phyloP scores from a whole-genome alignment of 306 rosid species.

The Glycine tomentella region DNA sequence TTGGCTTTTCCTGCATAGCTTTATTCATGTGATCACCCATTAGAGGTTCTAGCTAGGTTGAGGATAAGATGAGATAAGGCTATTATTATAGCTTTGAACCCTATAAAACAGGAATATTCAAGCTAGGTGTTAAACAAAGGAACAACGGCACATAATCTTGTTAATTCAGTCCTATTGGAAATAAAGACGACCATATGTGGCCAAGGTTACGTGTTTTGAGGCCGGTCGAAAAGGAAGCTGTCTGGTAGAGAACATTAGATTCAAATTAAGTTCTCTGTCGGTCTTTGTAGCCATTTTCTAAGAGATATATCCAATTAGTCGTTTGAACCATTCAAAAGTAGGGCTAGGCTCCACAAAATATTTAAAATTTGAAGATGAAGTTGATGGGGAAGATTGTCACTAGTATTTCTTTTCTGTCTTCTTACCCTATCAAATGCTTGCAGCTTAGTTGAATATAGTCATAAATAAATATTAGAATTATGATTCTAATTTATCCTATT shows the following conservation, averaged over 20 bases:
- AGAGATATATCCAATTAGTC: not conserved
- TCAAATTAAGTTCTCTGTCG: not conserved
- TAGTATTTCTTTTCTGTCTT: too few relatives aligned
- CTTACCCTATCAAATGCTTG: not conserved
- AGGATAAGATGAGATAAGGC: constrained; percentile 6
- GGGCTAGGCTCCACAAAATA: not conserved
- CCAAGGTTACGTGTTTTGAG: constrained; percentile 27
- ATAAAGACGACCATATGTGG: constrained; percentile 41
- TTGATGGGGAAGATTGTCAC: not conserved
- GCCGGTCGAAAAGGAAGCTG: constrained; percentile 48
- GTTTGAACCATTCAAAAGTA: constrained; percentile 2
- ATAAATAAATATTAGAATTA: too few relatives aligned
- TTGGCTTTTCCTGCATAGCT: constrained; percentile 55
- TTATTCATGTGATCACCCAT: constrained; percentile 55
- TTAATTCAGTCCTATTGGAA: constrained; percentile 40
- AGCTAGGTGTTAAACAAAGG: not conserved
- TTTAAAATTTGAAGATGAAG: not conserved
- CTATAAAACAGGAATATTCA: constrained; percentile 20
- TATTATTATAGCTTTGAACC: not conserved
- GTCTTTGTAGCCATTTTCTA: not conserved
- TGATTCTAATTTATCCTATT: too few relatives aligned
- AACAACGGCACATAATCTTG: too few relatives aligned
- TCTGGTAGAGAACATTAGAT: not conserved
- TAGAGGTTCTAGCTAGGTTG: not conserved
- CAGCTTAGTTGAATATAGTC: too few relatives aligned